Conservation (phyloP, 1,284 basidiomycete genomes). For the Thelephora terrestris region DNA sequence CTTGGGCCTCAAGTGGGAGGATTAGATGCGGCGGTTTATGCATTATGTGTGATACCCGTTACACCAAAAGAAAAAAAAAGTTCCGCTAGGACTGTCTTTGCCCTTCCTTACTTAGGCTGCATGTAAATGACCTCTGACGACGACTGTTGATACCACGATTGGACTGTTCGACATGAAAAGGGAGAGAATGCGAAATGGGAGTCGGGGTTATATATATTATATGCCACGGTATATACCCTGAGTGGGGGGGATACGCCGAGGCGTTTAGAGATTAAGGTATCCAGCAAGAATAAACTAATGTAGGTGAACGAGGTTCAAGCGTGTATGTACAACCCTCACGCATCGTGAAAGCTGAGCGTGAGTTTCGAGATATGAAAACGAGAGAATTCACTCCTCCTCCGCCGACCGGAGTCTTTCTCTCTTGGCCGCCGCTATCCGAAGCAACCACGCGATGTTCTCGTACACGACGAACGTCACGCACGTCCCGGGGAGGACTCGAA, state of each 20-base stretch:
- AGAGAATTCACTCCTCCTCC: too few relatives aligned
- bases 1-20: conserved; percentile 38
- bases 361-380: too few relatives aligned
- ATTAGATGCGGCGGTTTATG: conserved; percentile 1
- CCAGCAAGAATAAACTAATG: too few relatives aligned
- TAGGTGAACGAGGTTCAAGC: too few relatives aligned
- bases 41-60: not conserved
- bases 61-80: too few relatives aligned
- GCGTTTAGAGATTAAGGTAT: too few relatives aligned
- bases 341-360: too few relatives aligned
- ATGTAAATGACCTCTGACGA: not conserved
- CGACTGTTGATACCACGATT: not conserved
- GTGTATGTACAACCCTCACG: too few relatives aligned
- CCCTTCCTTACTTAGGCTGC: too few relatives aligned
- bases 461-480: conserved; percentile 99
- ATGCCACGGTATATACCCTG: too few relatives aligned
- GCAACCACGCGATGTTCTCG: conserved; percentile 85
- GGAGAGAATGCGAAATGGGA: not conserved
- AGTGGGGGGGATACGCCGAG: not conserved
- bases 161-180: not conserved
- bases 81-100: too few relatives aligned
- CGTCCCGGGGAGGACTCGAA: conserved; percentile 92
- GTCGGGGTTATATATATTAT: not conserved
- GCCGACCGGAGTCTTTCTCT: not conserved
- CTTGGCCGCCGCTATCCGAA: conserved; percentile 42